phyloP scores from a whole-genome alignment of 768 basidiomycete genomes.

The Lyophyllum atratum region DNA sequence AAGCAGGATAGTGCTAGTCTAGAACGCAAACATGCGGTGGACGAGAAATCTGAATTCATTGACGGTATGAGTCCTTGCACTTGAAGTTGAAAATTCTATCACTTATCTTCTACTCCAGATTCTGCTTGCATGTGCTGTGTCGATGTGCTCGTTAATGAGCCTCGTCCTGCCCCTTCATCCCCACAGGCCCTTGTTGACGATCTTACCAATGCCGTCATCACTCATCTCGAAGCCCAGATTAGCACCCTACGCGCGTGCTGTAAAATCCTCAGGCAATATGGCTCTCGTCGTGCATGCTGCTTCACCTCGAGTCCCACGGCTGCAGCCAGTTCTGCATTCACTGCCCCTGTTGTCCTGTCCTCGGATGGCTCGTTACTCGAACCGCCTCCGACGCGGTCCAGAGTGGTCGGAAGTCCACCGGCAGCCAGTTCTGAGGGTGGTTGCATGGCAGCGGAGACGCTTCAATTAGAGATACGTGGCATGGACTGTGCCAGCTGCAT shows the following conservation, averaged over 20 bases:
- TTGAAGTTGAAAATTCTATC: too few relatives aligned
- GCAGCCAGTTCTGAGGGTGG: not conserved
- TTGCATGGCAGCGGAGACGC: slow-evolving; percentile 5
- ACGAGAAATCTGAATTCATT: too few relatives aligned
- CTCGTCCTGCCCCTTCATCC: not conserved
- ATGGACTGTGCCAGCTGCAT: slow-evolving; percentile 25
- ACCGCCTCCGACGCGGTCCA: not conserved
- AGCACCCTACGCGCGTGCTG: slow-evolving; percentile 1
- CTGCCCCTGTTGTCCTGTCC: not conserved
- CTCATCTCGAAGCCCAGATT: not conserved
- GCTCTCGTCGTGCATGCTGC: slow-evolving; percentile 2
- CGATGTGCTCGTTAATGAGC: slow-evolving; percentile 3
- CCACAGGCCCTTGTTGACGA: not conserved
- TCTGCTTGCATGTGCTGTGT: slow-evolving; percentile 7
- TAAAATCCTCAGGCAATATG: not conserved
- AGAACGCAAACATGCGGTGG: too few relatives aligned
- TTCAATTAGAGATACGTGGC: slow-evolving; percentile 19
- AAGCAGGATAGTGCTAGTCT: too few relatives aligned
- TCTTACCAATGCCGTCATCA: not conserved
- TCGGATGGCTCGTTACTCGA: not conserved
- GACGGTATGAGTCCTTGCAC: too few relatives aligned
- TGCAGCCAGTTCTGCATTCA: not conserved
- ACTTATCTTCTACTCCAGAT: not conserved
- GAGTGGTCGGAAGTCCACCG: not conserved
- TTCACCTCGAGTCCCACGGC: not conserved